Percentiles rank a stretch among this genome's conserved stretches.
These are phyloP conservation scores for Rhododendron ferrugineum DNA, from an alignment of 148 eudicot species.

Conservation along the genomic window DNA sequence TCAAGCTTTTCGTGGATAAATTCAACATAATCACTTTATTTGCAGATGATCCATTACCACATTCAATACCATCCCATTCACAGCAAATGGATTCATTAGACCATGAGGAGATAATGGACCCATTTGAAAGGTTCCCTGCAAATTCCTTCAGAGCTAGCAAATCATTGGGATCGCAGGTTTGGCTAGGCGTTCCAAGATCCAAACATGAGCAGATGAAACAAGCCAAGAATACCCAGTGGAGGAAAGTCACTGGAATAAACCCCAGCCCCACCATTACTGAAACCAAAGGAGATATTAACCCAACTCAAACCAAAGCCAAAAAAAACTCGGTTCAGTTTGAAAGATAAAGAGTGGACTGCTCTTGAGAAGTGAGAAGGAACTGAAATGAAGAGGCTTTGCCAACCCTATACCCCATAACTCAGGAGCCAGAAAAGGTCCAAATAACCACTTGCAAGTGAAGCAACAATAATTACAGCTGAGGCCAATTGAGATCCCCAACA, in stretches of 20 bases:
- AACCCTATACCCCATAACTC: background rate
- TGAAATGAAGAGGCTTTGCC: constrained; percentile 7
- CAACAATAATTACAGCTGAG: constrained; percentile 6
- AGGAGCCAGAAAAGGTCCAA: background rate
- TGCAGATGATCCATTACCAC: constrained; percentile 39
- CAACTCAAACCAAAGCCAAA: constrained; percentile 13
- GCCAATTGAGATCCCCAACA: constrained; percentile 17
- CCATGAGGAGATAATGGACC: constrained; percentile 47
- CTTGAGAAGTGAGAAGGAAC: constrained; percentile 4
- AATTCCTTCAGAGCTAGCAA: constrained; percentile 56
- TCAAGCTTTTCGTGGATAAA: constrained; percentile 40
- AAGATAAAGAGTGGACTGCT: background rate
- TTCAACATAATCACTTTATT: constrained; percentile 46
- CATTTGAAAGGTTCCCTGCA: constrained; percentile 59
- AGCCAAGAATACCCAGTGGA: constrained; percentile 45
- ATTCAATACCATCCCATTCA: constrained; percentile 68
- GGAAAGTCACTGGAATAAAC: constrained; percentile 24
- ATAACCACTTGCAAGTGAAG: constrained; percentile 18
- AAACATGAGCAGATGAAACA: constrained; percentile 37
- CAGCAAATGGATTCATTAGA: constrained; percentile 45
- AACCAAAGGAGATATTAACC: constrained; percentile 8
- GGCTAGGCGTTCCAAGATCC: constrained; percentile 33
- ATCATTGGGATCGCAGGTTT: constrained; percentile 57
- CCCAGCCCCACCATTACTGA: constrained; percentile 25
- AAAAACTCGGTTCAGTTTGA: constrained; percentile 8